Evolutionary conservation across 805 yeast species (phyloP), one percentile per base, ranked within the genome.

Genomic region (Blastobotrys americana): DNA sequence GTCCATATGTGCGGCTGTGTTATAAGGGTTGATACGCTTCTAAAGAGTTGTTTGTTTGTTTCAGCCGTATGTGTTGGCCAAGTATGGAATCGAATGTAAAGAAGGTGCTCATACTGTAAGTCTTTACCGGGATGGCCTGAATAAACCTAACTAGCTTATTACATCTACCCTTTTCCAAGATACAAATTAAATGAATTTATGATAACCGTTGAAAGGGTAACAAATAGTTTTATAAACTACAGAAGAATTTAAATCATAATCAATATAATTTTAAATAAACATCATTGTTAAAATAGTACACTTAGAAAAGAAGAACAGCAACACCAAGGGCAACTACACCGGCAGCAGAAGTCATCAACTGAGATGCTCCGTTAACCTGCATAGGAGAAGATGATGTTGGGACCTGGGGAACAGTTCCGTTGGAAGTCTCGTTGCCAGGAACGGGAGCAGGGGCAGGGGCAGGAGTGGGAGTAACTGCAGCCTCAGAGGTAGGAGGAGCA

Each of bases 281-380:
- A 5, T 3, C 15, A 33, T 3, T 17, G 40, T n/a, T 4, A 3
- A 13, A 3, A n/a, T 20, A 5, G 9, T 19, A 41, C 22, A 42
- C 41, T 50, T 50, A 50, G 23, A 50, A 34, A 33, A 55, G 42
- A 20, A 55, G 45, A 45, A 55, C 59, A 42, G 50, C 60, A 41
- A 49, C 61, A 27, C 55, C 48, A 37, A 48, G 47, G 39, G 53
- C 54, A 40, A 50, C 58, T 36, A 52, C 51, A 36, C 55, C 63
- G 34, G 44, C 40, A 22, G 45, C 41, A 19, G 51, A 51, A 25
- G 42, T 44, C 20, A 25, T 25, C 10, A 17, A 15, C 21, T 8
- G n/a, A 19, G 19, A 22, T 9, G 25, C 39, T 18, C 39, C 39
- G 21, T 37, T 19, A 25, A 25, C 31, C 31, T 25, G 31, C 8